Percentiles rank a stretch among this genome's conserved stretches.
These are phyloP conservation scores for Arctium lappa DNA, from an alignment of 129 eudicot species.

Conservation along the genomic window DNA sequence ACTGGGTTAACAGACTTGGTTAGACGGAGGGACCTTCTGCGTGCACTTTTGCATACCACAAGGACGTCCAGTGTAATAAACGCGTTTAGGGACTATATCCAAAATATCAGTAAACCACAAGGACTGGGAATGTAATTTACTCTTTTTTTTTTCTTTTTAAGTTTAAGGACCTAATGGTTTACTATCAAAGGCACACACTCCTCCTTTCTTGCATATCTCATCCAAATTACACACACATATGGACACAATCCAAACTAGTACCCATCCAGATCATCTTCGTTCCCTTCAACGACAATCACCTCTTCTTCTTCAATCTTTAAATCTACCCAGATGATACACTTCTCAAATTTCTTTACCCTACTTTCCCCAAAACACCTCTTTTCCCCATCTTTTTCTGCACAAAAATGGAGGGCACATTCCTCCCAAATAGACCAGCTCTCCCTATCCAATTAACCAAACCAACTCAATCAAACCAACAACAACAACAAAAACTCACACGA, in stretches of 20 bases:
- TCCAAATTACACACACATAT: conserved; percentile 23
- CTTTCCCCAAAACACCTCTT: neutral
- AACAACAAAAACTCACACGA: conserved; percentile 30
- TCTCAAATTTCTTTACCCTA: neutral
- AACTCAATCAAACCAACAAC: conserved; percentile 40
- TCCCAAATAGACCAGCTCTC: conserved; percentile 74
- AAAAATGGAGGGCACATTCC: conserved; percentile 65
- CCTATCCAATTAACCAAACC: conserved; percentile 72
- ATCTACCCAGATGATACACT: conserved; percentile 1
- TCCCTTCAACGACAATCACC: conserved; percentile 13
- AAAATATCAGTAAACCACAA: too few relatives aligned
- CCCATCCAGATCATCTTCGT: conserved; percentile 12
- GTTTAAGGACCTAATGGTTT: too few relatives aligned
- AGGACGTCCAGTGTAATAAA: too few relatives aligned
- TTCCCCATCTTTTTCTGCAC: neutral
- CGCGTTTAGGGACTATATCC: too few relatives aligned
- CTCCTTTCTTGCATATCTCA: conserved; percentile 19
- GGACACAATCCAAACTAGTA: conserved; percentile 28
- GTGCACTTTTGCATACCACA: too few relatives aligned
- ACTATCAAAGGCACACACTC: neutral
- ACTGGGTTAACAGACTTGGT: too few relatives aligned
- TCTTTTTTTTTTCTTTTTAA: too few relatives aligned
- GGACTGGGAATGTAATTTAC: too few relatives aligned
- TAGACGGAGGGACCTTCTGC: too few relatives aligned
- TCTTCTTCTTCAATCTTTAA: neutral